Evolutionary conservation across 129 eudicot species (phyloP).

Genomic region (Glebionis coronaria): DNA sequence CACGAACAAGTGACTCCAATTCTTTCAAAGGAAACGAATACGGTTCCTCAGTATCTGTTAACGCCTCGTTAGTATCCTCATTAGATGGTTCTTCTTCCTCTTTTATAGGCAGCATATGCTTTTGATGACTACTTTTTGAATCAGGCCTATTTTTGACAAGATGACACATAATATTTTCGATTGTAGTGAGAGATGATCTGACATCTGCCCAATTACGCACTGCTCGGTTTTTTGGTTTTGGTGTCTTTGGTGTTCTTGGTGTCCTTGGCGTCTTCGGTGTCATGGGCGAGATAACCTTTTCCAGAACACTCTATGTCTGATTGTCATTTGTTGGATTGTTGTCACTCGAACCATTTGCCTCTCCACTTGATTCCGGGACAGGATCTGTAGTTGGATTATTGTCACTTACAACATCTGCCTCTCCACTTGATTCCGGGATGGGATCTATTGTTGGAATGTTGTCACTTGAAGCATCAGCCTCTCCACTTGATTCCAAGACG

Average conservation of each 20-base stretch:
- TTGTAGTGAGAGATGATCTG: conserved; percentile 59
- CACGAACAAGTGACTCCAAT: conserved; percentile 84
- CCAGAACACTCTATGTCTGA: too few species aligned
- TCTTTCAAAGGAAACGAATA: conserved; percentile 51
- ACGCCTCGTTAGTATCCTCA: conserved; percentile 39
- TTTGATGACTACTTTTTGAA: conserved; percentile 13
- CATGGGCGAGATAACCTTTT: too few species aligned
- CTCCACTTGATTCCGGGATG: too few species aligned
- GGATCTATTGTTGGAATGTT: too few species aligned
- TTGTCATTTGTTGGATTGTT: too few species aligned
- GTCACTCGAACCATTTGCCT: too few species aligned
- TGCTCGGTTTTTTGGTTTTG: conserved; percentile 33
- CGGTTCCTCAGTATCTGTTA: conserved; percentile 23
- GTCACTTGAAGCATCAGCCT: too few species aligned
- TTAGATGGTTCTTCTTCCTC: conserved; percentile 29
- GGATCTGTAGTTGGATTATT: too few species aligned
- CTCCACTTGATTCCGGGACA: too few species aligned
- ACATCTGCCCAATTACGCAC: conserved; percentile 64
- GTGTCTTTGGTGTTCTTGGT: conserved; percentile 11
- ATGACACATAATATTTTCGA: conserved; percentile 62
- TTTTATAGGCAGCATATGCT: conserved; percentile 34
- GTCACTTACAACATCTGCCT: too few species aligned
- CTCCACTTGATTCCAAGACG: too few species aligned
- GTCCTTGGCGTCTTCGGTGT: too few species aligned
- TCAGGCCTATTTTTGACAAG: conserved; percentile 43